Conservation (phyloP, 169 alveolate species). For the Eimeria falciformis region DNA sequence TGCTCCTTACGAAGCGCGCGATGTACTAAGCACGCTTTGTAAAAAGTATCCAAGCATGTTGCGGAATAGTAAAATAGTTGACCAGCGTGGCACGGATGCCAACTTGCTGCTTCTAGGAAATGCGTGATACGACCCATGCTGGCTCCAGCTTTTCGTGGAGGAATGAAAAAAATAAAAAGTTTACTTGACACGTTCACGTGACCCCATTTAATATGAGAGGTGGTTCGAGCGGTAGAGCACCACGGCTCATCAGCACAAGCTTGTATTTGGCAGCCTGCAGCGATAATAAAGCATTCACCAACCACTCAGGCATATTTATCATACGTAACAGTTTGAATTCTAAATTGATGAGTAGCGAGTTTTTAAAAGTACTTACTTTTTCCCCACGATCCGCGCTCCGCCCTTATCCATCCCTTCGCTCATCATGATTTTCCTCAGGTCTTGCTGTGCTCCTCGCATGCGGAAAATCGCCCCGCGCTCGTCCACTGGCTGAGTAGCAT, state of each 20-base stretch:
- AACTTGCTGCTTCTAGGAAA: too few relatives aligned
- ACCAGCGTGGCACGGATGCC: too few relatives aligned
- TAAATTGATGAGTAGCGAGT: neutral
- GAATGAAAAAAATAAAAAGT: too few relatives aligned
- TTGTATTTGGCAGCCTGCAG: conserved; percentile 62
- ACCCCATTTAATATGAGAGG: too few relatives aligned
- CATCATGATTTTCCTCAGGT: conserved; percentile 52
- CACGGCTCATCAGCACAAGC: conserved; percentile 28
- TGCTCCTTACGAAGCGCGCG: too few relatives aligned
- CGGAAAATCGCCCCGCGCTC: conserved; percentile 70
- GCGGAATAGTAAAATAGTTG: too few relatives aligned
- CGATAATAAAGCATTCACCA: neutral
- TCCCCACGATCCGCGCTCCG: conserved; percentile 68
- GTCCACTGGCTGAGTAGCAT: conserved; percentile 61
- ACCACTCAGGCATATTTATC: neutral
- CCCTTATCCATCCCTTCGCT: conserved; percentile 31
- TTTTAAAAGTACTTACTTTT: neutral
- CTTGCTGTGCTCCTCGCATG: conserved; percentile 70
- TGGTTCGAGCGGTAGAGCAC: too few relatives aligned
- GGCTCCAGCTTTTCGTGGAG: too few relatives aligned
- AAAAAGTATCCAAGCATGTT: too few relatives aligned
- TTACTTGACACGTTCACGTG: too few relatives aligned
- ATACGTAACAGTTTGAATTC: neutral
- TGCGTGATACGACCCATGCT: too few relatives aligned
- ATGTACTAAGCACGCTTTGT: too few relatives aligned